Evolutionary conservation across 1,139 yeast genomes (phyloP).

Genomic region (Sugiyamaella sp.): DNA sequence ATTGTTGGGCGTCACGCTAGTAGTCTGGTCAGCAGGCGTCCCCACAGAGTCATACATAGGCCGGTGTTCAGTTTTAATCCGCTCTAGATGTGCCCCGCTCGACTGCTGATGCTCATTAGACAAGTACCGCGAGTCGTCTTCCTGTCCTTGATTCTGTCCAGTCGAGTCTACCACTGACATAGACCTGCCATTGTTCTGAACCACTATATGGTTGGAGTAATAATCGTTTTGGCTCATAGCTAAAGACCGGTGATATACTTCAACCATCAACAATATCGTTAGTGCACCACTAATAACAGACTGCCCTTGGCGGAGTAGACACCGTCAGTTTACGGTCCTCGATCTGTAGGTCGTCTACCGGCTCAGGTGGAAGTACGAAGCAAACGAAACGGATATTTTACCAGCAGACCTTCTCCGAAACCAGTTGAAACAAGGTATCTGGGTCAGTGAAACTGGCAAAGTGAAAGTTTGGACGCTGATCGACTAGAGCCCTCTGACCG

Average conservation of each 20-base stretch:
- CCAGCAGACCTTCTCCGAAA: too few species aligned
- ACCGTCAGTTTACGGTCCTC: too few species aligned
- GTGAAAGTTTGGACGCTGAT: neutral
- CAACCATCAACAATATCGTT: neutral
- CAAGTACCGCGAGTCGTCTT: neutral
- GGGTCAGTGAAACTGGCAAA: too few species aligned
- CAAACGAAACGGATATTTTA: too few species aligned
- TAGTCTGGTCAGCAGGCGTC: neutral
- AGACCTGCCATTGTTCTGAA: neutral
- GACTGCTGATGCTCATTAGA: neutral
- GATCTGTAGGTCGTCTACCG: too few species aligned
- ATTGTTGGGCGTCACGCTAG: neutral
- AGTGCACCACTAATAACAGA: too few species aligned
- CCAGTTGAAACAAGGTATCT: too few species aligned
- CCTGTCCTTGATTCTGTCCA: neutral
- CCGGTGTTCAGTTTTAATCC: slow-evolving; percentile 7
- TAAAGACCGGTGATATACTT: neutral
- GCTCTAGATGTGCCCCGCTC: neutral
- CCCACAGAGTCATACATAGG: neutral
- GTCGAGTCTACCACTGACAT: neutral
- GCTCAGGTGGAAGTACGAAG: too few species aligned
- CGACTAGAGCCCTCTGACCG: neutral
- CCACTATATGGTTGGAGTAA: slow-evolving; percentile 5
- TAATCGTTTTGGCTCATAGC: slow-evolving; percentile 14
- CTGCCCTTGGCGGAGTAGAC: too few species aligned